Evolutionary conservation across 2,329 filamentous ascomycete species (phyloP).

Genomic region (Ceratocystiopsis minuta): DNA sequence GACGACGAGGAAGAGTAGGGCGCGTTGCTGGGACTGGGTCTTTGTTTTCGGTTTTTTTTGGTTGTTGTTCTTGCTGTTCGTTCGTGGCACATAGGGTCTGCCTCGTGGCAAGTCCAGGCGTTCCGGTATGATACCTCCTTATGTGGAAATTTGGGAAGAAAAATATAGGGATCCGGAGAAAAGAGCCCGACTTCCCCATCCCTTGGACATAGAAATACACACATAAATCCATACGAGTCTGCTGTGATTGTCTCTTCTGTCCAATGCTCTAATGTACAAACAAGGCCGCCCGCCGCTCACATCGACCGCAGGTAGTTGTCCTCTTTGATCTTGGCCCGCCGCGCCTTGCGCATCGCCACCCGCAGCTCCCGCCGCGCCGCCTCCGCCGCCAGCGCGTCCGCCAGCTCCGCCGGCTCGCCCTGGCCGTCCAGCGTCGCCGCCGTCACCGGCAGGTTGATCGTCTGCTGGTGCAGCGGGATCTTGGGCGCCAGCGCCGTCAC

Average conservation of each 20-base stretch:
- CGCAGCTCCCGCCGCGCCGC: constrained; percentile 43
- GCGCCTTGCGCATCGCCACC: constrained; percentile 55
- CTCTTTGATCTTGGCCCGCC: constrained; percentile 66
- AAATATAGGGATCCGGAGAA: no score
- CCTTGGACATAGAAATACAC: no score
- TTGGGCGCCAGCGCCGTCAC: constrained; percentile 46
- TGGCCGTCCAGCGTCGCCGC: constrained; percentile 50
- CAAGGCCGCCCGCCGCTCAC: constrained; percentile 20
- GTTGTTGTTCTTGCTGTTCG: not conserved
- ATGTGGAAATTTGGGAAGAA: no score
- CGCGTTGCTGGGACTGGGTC: not conserved
- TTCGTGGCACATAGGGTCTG: no score
- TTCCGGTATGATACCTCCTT: no score
- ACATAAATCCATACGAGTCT: no score
- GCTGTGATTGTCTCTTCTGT: no score
- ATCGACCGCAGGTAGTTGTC: constrained; percentile 70
- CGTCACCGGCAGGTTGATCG: constrained; percentile 46
- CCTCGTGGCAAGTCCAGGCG: no score
- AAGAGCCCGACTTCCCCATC: no score
- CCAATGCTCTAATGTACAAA: no score
- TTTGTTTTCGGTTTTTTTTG: not conserved
- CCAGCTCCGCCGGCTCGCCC: constrained; percentile 20
- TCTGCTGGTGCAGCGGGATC: constrained; percentile 61
- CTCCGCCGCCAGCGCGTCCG: constrained; percentile 27
- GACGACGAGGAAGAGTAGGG: constrained; percentile 14